Evolutionary conservation across 1,284 basidiomycete species (phyloP).

Genomic region (Taiwanofungus camphoratus): DNA sequence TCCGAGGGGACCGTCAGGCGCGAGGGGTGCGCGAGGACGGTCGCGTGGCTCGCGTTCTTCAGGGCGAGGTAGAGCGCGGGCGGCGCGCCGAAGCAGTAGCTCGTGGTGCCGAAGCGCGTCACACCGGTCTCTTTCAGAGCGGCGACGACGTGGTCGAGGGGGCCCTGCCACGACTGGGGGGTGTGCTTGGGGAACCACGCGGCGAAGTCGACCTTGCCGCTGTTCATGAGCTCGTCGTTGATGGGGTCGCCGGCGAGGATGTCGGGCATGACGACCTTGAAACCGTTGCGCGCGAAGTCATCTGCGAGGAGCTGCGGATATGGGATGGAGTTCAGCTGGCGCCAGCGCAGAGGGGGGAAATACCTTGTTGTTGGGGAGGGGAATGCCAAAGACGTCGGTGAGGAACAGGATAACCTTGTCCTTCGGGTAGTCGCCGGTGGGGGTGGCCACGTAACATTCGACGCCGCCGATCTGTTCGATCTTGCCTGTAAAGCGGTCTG

Average conservation of each 20-base stretch:
- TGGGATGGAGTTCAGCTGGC: neutral
- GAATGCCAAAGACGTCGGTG: slow-evolving; percentile 45
- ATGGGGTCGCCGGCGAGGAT: slow-evolving; percentile 38
- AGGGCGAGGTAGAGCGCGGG: slow-evolving; percentile 57
- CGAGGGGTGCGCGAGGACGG: slow-evolving; percentile 64
- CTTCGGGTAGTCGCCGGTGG: slow-evolving; percentile 39
- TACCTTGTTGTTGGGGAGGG: slow-evolving; percentile 39
- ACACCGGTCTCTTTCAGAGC: slow-evolving; percentile 56
- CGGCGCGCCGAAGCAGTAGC: slow-evolving; percentile 63
- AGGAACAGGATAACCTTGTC: slow-evolving; percentile 50
- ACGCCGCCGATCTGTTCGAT: slow-evolving; percentile 41
- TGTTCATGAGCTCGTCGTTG: slow-evolving; percentile 16
- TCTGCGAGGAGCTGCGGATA: slow-evolving; percentile 37
- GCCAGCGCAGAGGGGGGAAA: slow-evolving; percentile 9
- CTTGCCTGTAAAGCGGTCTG: slow-evolving; percentile 22
- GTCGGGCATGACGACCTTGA: slow-evolving; percentile 41
- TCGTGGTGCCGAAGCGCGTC: slow-evolving; percentile 49
- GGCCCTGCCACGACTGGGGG: slow-evolving; percentile 36
- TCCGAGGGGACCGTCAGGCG: slow-evolving; percentile 51
- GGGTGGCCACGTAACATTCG: slow-evolving; percentile 43
- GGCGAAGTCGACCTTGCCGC: slow-evolving; percentile 35
- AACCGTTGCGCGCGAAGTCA: slow-evolving; percentile 50
- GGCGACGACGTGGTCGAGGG: slow-evolving; percentile 50
- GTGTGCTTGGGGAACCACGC: slow-evolving; percentile 49
- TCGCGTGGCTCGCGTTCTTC: slow-evolving; percentile 47